A percentile compares a stretch with the other conserved stretches of the same genome.
Evolutionary conservation across 2,329 filamentous ascomycete species (phyloP).

Genomic region (Fusarium globosum): DNA sequence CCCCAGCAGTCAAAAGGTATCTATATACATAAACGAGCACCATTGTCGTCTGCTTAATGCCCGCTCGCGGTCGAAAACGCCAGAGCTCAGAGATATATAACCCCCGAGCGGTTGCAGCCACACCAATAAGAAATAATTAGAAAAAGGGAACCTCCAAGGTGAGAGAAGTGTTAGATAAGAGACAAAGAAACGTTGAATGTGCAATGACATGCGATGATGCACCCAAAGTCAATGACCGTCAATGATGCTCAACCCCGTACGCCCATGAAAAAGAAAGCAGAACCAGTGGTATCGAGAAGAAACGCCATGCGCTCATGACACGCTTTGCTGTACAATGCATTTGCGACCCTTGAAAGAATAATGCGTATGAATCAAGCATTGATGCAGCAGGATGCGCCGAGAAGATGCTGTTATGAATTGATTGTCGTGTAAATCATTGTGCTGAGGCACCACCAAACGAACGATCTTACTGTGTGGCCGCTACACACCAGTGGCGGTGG

Average conservation of each 20-base stretch:
- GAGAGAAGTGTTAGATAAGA: constrained; percentile 27
- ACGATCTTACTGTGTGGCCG: constrained; percentile 65
- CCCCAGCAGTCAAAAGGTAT: constrained; percentile 39
- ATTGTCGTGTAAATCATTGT: constrained; percentile 32
- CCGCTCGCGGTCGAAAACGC: constrained; percentile 11
- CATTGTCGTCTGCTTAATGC: constrained; percentile 37
- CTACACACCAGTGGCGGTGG: constrained; percentile 97
- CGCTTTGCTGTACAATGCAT: constrained; percentile 57
- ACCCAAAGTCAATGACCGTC: constrained; percentile 39
- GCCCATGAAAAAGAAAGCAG: constrained; percentile 44
- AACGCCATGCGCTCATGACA: constrained; percentile 56
- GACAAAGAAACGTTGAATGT: constrained; percentile 30
- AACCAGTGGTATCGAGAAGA: constrained; percentile 59
- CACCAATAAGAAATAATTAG: constrained; percentile 39
- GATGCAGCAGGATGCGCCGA: constrained; percentile 42
- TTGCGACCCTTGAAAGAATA: constrained; percentile 47
- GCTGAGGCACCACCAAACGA: neutral
- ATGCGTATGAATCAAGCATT: constrained; percentile 48
- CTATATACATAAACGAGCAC: constrained; percentile 41
- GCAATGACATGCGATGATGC: constrained; percentile 40
- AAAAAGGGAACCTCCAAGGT: constrained; percentile 36
- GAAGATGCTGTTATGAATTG: constrained; percentile 40
- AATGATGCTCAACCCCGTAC: constrained; percentile 44
- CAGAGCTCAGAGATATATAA: neutral
- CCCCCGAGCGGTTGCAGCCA: constrained; percentile 12